Percentiles rank a stretch among this genome's conserved stretches.
Evolutionary conservation across 306 rosid species (phyloP).

Genomic region (Dryas drummondii): DNA sequence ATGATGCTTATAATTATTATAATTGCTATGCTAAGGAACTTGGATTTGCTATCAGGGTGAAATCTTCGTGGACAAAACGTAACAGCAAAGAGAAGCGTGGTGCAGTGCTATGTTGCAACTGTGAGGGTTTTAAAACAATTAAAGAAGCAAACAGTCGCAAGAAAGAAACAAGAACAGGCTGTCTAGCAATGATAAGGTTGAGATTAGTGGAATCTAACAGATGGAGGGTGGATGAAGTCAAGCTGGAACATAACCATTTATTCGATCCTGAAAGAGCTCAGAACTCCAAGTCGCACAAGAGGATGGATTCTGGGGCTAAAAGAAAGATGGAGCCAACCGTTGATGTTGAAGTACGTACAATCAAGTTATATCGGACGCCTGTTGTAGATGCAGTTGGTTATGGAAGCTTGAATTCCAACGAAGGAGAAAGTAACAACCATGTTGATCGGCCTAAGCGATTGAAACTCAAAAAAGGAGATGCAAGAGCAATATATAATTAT

Average conservation of each 20-base stretch:
- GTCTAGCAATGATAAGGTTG: slow-evolving; percentile 92
- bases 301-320: slow-evolving; percentile 66
- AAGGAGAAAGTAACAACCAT: slow-evolving; percentile 51
- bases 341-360: slow-evolving; percentile 85
- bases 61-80: slow-evolving; percentile 94
- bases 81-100: slow-evolving; percentile 99
- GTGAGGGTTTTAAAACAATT: slow-evolving; percentile 84
- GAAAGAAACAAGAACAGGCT: slow-evolving; percentile 95
- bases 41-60: slow-evolving; percentile 94
- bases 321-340: slow-evolving; percentile 75
- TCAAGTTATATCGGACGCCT: slow-evolving; percentile 78
- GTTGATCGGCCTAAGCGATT: slow-evolving; percentile 45
- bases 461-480: slow-evolving; percentile 74
- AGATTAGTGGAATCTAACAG: slow-evolving; percentile 84
- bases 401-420: slow-evolving; percentile 61
- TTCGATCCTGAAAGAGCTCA: slow-evolving; percentile 96
- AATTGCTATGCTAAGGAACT: slow-evolving; percentile 75
- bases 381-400: slow-evolving; percentile 47
- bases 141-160: slow-evolving; percentile 85
- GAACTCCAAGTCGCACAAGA: slow-evolving; percentile 95
- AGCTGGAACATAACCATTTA: slow-evolving; percentile 93
- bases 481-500: slow-evolving; percentile 53
- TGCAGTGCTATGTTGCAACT: slow-evolving; percentile 93
- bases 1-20: slow-evolving; percentile 92
- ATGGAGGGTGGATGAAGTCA: slow-evolving; percentile 96